Evolutionary conservation across 2,329 filamentous ascomycete genomes (phyloP).

Genomic region (Diplodia mutila): DNA sequence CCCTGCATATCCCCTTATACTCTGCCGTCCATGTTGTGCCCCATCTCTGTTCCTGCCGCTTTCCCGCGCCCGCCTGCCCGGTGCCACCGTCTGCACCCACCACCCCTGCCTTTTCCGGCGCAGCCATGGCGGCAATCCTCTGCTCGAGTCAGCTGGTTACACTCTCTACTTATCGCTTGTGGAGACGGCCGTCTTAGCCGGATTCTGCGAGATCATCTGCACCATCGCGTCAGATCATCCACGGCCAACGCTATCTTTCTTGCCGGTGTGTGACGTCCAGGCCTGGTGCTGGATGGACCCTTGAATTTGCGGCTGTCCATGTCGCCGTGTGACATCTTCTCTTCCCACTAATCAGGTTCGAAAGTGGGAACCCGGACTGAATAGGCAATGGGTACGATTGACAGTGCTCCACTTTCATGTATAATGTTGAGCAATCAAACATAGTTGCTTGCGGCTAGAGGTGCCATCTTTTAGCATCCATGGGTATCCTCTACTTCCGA

Average conservation of each 20-base stretch:
- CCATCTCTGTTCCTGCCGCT: constrained; percentile 15
- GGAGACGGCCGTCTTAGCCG: neutral
- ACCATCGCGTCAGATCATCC: neutral
- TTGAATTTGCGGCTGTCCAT: neutral
- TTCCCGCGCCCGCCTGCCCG: neutral
- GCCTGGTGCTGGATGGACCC: neutral
- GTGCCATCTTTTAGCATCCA: neutral
- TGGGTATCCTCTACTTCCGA: constrained; percentile 51
- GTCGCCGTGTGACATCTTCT: neutral
- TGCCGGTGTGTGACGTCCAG: neutral
- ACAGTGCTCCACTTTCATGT: no score
- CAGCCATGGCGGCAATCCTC: neutral
- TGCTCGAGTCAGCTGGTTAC: constrained; percentile 11
- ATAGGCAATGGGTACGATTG: no score
- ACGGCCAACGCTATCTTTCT: neutral
- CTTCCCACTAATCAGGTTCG: no score
- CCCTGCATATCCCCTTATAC: constrained; percentile 10
- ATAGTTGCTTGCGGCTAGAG: no score
- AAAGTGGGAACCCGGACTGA: no score
- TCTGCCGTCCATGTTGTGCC: constrained; percentile 6
- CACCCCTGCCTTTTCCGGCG: neutral
- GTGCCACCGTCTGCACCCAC: neutral
- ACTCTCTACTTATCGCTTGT: neutral
- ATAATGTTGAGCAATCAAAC: no score
- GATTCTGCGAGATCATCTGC: constrained; percentile 17